Evolutionary conservation across 768 basidiomycete genomes (phyloP).

Genomic region (Naganishia vishniacii): DNA sequence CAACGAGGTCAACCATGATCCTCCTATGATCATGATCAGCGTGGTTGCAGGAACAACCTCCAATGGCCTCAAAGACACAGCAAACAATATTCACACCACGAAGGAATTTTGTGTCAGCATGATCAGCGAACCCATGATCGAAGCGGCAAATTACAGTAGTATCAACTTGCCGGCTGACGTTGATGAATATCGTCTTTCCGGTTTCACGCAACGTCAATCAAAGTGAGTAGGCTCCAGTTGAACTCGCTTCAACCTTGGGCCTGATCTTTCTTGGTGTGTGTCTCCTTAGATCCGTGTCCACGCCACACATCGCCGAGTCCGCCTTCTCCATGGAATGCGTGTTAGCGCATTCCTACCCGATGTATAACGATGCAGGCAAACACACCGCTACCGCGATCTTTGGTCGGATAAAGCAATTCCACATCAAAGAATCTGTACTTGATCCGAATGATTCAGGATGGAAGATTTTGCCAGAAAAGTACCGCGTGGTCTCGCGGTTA

Average conservation of each 20-base stretch:
- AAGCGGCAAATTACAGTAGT: slow-evolving; percentile 49
- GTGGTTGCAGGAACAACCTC: slow-evolving; percentile 51
- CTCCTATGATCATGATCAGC: slow-evolving; percentile 63
- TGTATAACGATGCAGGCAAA: slow-evolving; percentile 30
- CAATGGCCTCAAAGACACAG: slow-evolving; percentile 53
- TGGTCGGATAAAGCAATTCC: slow-evolving; percentile 47
- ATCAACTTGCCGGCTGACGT: slow-evolving; percentile 47
- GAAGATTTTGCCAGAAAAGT: slow-evolving; percentile 38
- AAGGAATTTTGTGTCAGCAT: slow-evolving; percentile 66
- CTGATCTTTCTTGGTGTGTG: neutral
- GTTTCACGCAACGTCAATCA: slow-evolving; percentile 40
- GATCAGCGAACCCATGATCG: slow-evolving; percentile 60
- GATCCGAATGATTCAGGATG: slow-evolving; percentile 35
- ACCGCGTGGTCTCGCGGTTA: slow-evolving; percentile 51
- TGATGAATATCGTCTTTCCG: slow-evolving; percentile 48
- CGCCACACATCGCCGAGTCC: slow-evolving; percentile 49
- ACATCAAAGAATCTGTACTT: slow-evolving; percentile 42
- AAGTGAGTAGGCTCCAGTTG: slow-evolving; percentile 35
- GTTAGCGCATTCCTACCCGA: slow-evolving; percentile 39
- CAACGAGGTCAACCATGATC: slow-evolving; percentile 61
- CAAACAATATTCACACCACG: slow-evolving; percentile 60
- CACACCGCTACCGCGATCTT: slow-evolving; percentile 36
- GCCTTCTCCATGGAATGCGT: slow-evolving; percentile 50
- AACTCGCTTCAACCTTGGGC: neutral
- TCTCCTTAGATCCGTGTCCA: slow-evolving; percentile 35